Evolutionary conservation across 1,284 basidiomycete species (phyloP).

Genomic region (Cryptococcus sp.): DNA sequence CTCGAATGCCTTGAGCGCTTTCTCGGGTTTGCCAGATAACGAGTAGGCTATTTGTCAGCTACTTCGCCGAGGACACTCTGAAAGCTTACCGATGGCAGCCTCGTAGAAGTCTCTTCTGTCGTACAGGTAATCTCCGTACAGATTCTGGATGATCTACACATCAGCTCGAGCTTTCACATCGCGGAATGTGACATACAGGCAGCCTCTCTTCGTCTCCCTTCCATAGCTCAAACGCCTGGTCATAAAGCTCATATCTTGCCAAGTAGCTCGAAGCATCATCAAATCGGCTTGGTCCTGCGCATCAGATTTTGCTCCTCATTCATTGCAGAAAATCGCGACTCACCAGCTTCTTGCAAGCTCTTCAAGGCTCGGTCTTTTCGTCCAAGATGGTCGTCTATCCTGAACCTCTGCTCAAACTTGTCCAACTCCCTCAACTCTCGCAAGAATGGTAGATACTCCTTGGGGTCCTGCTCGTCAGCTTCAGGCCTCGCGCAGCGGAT

Average conservation of each 20-base stretch:
- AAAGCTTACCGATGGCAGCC: slow-evolving; percentile 64
- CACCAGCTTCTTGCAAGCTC: slow-evolving; percentile 70
- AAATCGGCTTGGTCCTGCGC: slow-evolving; percentile 49
- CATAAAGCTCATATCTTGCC: slow-evolving; percentile 71
- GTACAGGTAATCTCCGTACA: slow-evolving; percentile 85
- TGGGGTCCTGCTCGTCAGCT: slow-evolving; percentile 65
- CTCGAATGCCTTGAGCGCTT: slow-evolving; percentile 80
- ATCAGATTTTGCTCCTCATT: slow-evolving; percentile 5
- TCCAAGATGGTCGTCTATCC: slow-evolving; percentile 88
- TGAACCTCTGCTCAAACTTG: slow-evolving; percentile 76
- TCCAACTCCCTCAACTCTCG: slow-evolving; percentile 78
- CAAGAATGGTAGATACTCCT: slow-evolving; percentile 96
- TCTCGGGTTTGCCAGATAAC: slow-evolving; percentile 57
- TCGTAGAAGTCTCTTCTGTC: slow-evolving; percentile 76
- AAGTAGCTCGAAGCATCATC: slow-evolving; percentile 75
- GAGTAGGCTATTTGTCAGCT: slow-evolving; percentile 57
- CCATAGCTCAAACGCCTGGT: slow-evolving; percentile 68
- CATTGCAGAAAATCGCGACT: slow-evolving; percentile 7
- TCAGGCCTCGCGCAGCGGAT: not conserved
- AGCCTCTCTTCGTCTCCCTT: slow-evolving; percentile 56
- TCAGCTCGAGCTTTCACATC: not conserved
- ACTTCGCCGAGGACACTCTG: not conserved
- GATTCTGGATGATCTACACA: slow-evolving; percentile 57
- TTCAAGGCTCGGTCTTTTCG: slow-evolving; percentile 68
- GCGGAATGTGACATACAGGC: slow-evolving; percentile 51